These are phyloP conservation scores for Ophiocordyceps camponoti-saundersi DNA, from an alignment of 2,329 filamentous ascomycete genomes.

Conservation along the genomic window DNA sequence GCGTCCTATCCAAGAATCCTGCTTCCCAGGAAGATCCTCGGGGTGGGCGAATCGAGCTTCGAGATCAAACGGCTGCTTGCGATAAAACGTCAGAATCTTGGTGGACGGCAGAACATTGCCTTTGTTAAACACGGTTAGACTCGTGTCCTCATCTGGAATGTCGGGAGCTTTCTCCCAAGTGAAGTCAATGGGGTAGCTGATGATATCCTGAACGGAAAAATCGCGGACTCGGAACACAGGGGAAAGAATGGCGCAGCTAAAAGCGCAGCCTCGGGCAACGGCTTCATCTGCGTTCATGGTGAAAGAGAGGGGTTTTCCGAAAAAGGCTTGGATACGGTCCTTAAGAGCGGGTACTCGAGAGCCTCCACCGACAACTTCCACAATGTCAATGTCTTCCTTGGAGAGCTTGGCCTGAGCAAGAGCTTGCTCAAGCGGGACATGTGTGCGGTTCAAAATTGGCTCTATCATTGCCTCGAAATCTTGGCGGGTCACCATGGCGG, in stretches of 20 bases:
- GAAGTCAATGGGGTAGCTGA: constrained; percentile 97
- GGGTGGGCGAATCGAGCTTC: constrained; percentile 88
- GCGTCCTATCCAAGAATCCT: constrained; percentile 86
- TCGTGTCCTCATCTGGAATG: constrained; percentile 96
- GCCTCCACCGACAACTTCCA: constrained; percentile 90
- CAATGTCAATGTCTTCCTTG: constrained; percentile 76
- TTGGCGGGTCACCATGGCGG: constrained; percentile 75
- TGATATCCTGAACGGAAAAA: constrained; percentile 93
- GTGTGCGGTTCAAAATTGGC: constrained; percentile 60
- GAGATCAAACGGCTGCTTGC: constrained; percentile 91
- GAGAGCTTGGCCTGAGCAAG: constrained; percentile 86
- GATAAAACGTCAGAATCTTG: constrained; percentile 98
- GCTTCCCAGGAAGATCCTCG: constrained; percentile 72
- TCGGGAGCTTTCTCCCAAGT: constrained; percentile 97
- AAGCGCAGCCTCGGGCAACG: constrained; percentile 85
- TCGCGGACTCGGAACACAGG: constrained; percentile 97
- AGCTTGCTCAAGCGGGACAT: constrained; percentile 69
- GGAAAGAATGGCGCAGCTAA: constrained; percentile 93
- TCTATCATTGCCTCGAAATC: constrained; percentile 85
- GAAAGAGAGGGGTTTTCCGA: constrained; percentile 83
- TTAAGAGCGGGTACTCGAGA: constrained; percentile 90
- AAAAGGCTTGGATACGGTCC: constrained; percentile 76
- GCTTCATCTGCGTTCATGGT: constrained; percentile 98
- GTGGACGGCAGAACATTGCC: constrained; percentile 95
- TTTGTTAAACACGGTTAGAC: constrained; percentile 91